Base-by-base conservation (phyloP, 148 eudicot genomes). In the Rhododendron mucronatum region DNA sequence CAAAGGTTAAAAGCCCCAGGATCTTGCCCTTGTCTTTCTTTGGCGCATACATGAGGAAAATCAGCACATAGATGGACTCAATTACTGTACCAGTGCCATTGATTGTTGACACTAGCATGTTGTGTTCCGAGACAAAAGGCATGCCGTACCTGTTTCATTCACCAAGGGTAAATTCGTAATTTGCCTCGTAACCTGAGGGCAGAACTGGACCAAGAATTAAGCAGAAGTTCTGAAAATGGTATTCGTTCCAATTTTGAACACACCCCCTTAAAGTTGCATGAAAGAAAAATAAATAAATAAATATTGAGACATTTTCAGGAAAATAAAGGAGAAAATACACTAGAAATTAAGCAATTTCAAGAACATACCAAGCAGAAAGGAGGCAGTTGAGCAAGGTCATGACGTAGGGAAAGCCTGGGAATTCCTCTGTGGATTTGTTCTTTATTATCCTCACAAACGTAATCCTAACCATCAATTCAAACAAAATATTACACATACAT, bases 331-430 rank as follows among this genome's bases (percentile, higher is more conserved):
- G 15, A 53, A 16, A 53, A 53, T 59, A 12, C 5, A 20, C 23
- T 23, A 61, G 18, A 53, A 3, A 61, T 41, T 41, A 57, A 57
- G 13, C 30, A n/a, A n/a, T 23, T 80, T 51, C 59, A 74, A 74
- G 21, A 44, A 82, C 53, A 80, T 84, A 95, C 98, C 96, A 95
- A 84, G 96, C 89, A 47, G 92, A 90, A 30, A 95, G 88, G 89
- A 95, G 89, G 89, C 98, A 95, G 88, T 93, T 95, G 88, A 95
- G 93, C 82, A 95, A 89, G 33, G 96, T 90, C 92, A 92, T 93
- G 33, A 93, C 92, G 81, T 93, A 95, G 2, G 96, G 96, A 83
- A 95, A 86, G 81, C 98, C 96, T 3, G 98, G 93, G 90, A 95
- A 95, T 53, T 92, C 87, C 69, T 95, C 95, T 1, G 96, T 93